Conservation (phyloP, 768 basidiomycete genomes). For the Podaxis sp. region DNA sequence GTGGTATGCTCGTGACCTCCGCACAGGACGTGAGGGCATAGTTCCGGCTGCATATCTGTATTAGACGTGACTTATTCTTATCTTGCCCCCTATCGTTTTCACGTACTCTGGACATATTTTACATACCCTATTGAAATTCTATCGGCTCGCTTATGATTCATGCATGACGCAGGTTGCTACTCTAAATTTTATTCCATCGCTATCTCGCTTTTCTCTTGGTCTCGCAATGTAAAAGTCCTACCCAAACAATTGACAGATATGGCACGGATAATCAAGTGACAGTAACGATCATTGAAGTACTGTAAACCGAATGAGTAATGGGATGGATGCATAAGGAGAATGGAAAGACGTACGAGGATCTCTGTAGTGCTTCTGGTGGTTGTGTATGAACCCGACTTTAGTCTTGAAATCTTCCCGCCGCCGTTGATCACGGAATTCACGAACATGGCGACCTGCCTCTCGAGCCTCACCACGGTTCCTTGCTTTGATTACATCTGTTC, state of each 20-base stretch:
- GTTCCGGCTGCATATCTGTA: conserved; percentile 92
- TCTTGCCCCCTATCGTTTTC: conserved; percentile 35
- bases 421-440: conserved; percentile 80
- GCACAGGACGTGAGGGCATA: conserved; percentile 82
- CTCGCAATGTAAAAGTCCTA: conserved; percentile 19
- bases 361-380: conserved; percentile 86
- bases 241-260: conserved; percentile 10
- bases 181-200: conserved; percentile 2
- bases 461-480: conserved; percentile 94
- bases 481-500: conserved; percentile 83
- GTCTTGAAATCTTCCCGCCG: conserved; percentile 84
- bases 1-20: conserved; percentile 89
- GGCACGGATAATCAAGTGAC: not conserved
- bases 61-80: conserved; percentile 44
- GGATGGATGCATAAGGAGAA: not conserved
- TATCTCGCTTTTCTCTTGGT: not conserved
- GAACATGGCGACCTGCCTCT: conserved; percentile 85
- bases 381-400: conserved; percentile 73
- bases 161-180: conserved; percentile 7
- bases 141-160: conserved; percentile 9
- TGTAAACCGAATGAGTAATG: conserved; percentile 16
- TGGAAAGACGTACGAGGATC: conserved; percentile 60
- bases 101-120: conserved; percentile 20
- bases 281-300: conserved; percentile 28
- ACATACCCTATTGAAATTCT: conserved; percentile 12